Evolutionary conservation across 306 rosid species (phyloP), one percentile per base, ranked within the genome.

Genomic region (Medicago lupulina): DNA sequence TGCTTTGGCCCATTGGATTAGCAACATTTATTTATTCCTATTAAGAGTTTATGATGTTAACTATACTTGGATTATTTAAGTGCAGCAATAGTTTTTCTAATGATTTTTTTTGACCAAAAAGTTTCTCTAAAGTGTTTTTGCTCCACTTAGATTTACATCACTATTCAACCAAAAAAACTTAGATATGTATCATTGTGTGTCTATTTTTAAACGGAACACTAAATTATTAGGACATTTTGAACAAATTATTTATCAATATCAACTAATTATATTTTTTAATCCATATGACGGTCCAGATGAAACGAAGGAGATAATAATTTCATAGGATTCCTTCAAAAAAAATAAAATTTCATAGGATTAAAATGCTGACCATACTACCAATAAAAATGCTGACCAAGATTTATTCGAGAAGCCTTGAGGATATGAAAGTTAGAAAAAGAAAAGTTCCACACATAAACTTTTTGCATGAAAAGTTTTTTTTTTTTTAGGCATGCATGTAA

Each of bases 401-500:
- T 50, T 25, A 59, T 59, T 21, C 39, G 63, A 66, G 17, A 47
- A 80, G 58, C 16, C 9, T 43, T 62, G 55, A 28, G 50, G 31
- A 63, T 14, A 8, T 46, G 8, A 17, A 8, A 12, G 38, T 19
- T 31, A 51, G 51, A 72, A 71, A 13, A 17, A 46, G 7, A 13
- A 17, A 46, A 4, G 39, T 23, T 72, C 18, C 8, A 61, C 18
- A 61, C 12, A 15, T 14, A 31, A 31, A 7, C 34, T 2, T 34
- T 61, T 43, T 57, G 43, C 41, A 13, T 61, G 40, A 13, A 11
- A 44, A 8, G 25, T 17, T 49, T 17, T 7, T 23, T 25, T 47
- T 47, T 7, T 47, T 47, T n/a, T 46, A 12, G 6, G 36, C 36
- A 31, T 46, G 79, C 61, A 28, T 65, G 79, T 8, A 40, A 73